Evolutionary conservation across 1,284 basidiomycete species (phyloP).

Genomic region (Puccinia horiana): DNA sequence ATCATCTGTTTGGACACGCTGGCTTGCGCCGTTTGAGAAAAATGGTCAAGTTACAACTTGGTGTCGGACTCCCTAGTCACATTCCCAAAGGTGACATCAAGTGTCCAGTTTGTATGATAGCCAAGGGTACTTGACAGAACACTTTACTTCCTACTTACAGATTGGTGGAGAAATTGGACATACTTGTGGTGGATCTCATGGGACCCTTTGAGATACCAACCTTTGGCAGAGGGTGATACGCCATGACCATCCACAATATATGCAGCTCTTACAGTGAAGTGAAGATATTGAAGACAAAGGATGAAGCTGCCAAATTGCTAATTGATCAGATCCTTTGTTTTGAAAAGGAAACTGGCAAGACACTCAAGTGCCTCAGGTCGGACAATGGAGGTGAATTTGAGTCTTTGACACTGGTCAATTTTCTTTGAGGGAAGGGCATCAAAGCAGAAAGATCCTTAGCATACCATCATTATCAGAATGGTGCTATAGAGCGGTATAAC

Average conservation of each 20-base stretch:
- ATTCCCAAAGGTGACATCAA: no score
- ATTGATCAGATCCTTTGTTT: neutral
- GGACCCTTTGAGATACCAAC: neutral
- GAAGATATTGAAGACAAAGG: neutral
- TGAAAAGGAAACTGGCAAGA: constrained; percentile 6
- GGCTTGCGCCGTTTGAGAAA: neutral
- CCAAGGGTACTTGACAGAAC: neutral
- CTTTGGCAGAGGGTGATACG: neutral
- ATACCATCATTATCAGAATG: constrained; percentile 40
- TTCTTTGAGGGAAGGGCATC: neutral
- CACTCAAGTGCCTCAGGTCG: constrained; percentile 6
- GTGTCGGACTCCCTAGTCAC: neutral
- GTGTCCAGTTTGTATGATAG: neutral
- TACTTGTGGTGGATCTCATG: neutral
- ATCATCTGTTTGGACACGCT: neutral
- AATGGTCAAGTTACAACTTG: neutral
- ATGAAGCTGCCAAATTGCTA: neutral
- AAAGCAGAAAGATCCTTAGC: neutral
- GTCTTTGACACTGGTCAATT: neutral
- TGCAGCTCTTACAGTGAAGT: constrained; percentile 16
- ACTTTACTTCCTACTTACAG: neutral
- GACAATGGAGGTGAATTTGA: constrained; percentile 33
- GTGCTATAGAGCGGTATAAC: neutral
- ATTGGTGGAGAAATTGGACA: neutral
- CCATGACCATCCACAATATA: neutral